Base-by-base conservation (phyloP, 2,329 filamentous ascomycete species). In the Emydomyces testavorans region DNA sequence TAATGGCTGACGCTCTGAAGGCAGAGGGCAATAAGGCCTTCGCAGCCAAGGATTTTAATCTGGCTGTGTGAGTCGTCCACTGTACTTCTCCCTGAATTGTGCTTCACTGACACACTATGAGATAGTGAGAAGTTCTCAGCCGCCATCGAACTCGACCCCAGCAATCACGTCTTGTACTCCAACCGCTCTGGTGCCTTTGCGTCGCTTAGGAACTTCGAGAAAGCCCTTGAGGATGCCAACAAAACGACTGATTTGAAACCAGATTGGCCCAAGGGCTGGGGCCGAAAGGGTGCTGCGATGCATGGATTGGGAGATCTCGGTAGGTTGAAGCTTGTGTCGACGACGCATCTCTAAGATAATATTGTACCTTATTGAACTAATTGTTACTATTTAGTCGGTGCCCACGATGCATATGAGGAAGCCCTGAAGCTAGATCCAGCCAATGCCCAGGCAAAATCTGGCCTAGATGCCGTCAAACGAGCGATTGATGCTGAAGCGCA, bases 21-120 rank as follows among this genome's bases (percentile, higher is more conserved):
- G 87, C 89, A 62, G 83, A 92, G 66, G 92, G 90, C 74, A 98
- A 98, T 77, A 94, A 94, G 76, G 89, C 93, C 70, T 98, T 98
- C 69, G 83, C 87, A 56, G 88, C 86, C 54, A 96, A 96, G 78
- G 88, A 96, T 70, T 98, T 94, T 67, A 78, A 88, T 62, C 87
- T 90, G 67, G 92, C 92, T 63, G 80, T 94, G 90, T 96, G 78
- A 70, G 86, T 80, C 26, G n/a, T 20, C 43, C 34, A n/a, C 39
- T 50, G 4, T 24, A 7, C 18, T 41, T 43, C 21, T 28, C 21
- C 3, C 41, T 26, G 11, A n/a, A 21, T n/a, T 21, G 44, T 7
- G 15, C 23, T 16, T 45, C 16, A 23, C 31, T 52, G 40, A 31
- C 50, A 34, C 51, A 39, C 29, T 20, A 46, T n/a, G 26, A 34